Percentiles rank a stretch among this genome's conserved stretches.
phyloP scores from a whole-genome alignment of 164 flowering plant species.

The Echeveria elegans region DNA sequence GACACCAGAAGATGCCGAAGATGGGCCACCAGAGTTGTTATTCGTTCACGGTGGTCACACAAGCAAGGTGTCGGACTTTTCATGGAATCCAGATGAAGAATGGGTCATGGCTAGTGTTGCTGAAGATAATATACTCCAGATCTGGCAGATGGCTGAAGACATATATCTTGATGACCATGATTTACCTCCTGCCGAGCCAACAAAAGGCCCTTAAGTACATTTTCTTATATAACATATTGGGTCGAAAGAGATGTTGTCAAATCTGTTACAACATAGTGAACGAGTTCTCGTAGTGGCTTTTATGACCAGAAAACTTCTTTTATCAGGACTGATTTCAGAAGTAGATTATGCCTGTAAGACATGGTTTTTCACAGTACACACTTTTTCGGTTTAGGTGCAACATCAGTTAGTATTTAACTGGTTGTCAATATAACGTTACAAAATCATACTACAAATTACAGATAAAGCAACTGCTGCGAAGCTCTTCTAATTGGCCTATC shows the following conservation, averaged over 20 bases:
- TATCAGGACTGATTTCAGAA: not conserved
- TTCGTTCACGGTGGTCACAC: constrained; percentile 98
- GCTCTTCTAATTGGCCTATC: constrained; percentile 19
- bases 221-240: not conserved
- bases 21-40: constrained; percentile 95
- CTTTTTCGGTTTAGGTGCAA: too few relatives aligned
- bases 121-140: constrained; percentile 91
- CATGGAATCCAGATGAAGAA: constrained; percentile 97
- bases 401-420: not conserved
- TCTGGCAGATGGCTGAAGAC: constrained; percentile 99
- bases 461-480: not conserved
- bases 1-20: constrained; percentile 92
- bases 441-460: not conserved
- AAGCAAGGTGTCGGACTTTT: constrained; percentile 93
- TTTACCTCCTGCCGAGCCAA: constrained; percentile 51
- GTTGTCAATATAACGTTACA: not conserved
- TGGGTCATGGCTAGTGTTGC: constrained; percentile 96
- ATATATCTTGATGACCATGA: constrained; percentile 95
- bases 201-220: too few relatives aligned
- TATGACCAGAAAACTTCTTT: not conserved
- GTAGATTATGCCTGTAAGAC: too few relatives aligned
- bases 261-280: not conserved
- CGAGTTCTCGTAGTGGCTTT: not conserved
- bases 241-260: not conserved
- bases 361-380: too few relatives aligned